Evolutionary conservation across 2,329 filamentous ascomycete species (phyloP), one percentile per base, ranked within the genome.

Genomic region (Aspergillus sp.): DNA sequence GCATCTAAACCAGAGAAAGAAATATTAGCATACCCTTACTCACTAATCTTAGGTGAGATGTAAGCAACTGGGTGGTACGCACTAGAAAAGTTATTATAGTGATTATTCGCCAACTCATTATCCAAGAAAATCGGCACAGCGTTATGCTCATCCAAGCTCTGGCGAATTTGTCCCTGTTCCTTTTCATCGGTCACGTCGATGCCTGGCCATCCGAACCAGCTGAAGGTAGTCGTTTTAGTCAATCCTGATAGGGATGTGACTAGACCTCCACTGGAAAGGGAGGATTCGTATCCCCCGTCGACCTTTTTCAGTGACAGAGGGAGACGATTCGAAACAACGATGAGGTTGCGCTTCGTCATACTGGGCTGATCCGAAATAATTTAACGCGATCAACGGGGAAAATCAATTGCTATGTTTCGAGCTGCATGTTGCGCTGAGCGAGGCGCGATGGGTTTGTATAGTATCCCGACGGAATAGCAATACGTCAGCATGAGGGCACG

Each of bases 51-150:
- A 32, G 8, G 7, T 7, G 8, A 11, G 3, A 30, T 30, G 10
- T 11, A 30, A 10, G 10, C 4, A 11, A 3, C 7, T 32, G 6
- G 7, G 5, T 8, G 36, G 38, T 15, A n/a, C 15, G 61, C 88
- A 95, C 91, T 98, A 10, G 92, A 92, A 77, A 98, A 97, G 36
- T 92, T 92, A 71, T 98, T 98, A 81, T 98, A 98, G 77, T 98
- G 94, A 62, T 88, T 86, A 72, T 97, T 91, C 57, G 92, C 92
- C 61, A 96, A 84, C 70, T 96, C 90, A 66, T 95, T 90, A 61
- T 92, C 88, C 67, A 97, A 84, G 74, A 96, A 96, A 61, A 97
- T 88, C 0, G 93, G 92, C 21, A 93, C 86, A 2, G 92, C 92
- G 66, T 88, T 87, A 76, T 96, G 90, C 70, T 95, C 88, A 17